Conservation (phyloP, 306 rosid genomes). For the Casuarina cunninghamiana region DNA sequence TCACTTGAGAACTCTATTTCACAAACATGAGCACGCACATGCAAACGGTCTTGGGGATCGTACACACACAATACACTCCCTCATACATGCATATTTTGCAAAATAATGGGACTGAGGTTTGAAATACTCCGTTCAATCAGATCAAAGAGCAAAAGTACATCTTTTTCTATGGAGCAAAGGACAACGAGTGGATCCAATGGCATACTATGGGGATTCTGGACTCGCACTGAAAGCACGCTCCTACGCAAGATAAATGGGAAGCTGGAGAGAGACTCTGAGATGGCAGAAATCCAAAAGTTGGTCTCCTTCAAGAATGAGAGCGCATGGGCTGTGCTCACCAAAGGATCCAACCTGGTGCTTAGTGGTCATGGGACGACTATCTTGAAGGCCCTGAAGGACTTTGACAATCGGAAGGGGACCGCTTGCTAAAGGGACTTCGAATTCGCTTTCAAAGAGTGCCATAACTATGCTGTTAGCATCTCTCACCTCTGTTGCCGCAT, state of each 20-base stretch:
- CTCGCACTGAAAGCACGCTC: constrained; percentile 37
- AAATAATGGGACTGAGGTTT: too few species aligned
- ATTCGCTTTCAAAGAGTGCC: constrained; percentile 22
- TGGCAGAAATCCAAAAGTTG: constrained; percentile 48
- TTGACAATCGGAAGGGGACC: constrained; percentile 42
- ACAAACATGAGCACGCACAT: too few species aligned
- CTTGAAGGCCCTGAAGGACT: constrained; percentile 40
- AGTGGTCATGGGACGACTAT: constrained; percentile 41
- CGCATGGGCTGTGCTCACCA: constrained; percentile 52
- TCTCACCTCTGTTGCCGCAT: constrained; percentile 10
- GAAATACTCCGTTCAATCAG: constrained; percentile 7
- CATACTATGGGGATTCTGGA: constrained; percentile 47
- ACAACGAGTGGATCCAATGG: constrained; percentile 37
- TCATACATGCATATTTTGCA: too few species aligned
- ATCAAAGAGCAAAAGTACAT: constrained; percentile 31
- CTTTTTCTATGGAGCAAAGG: constrained; percentile 56
- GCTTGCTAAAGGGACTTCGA: constrained; percentile 37
- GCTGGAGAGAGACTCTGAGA: background rate
- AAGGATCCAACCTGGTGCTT: constrained; percentile 36
- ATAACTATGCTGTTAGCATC: constrained; percentile 14
- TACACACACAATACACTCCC: too few species aligned
- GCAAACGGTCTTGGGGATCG: too few species aligned
- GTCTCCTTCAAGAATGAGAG: constrained; percentile 53
- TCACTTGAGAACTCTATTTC: too few species aligned
- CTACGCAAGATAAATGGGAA: constrained; percentile 28